These are phyloP conservation scores for Juglanconis sp. DNA, from an alignment of 2,329 filamentous ascomycete genomes.

Conservation along the genomic window DNA sequence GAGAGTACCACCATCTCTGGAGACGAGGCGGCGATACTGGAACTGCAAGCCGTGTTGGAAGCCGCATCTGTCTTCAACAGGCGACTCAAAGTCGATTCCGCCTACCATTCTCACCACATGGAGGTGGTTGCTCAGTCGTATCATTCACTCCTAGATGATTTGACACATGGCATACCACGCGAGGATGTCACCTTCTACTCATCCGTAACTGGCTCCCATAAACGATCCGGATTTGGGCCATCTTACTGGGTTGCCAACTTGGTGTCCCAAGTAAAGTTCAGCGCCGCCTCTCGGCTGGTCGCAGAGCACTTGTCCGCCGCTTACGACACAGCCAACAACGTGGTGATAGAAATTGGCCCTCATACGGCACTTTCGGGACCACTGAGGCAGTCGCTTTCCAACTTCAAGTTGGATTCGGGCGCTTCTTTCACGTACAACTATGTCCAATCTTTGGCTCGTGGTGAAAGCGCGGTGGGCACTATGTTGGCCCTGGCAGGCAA, in stretches of 20 bases:
- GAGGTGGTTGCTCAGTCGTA: slow-evolving; percentile 24
- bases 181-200: slow-evolving; percentile 1
- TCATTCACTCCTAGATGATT: not conserved
- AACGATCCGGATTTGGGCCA: not conserved
- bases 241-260: slow-evolving; percentile 31
- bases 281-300: slow-evolving; percentile 12
- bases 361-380: slow-evolving; percentile 25
- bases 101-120: slow-evolving; percentile 38
- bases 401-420: not conserved
- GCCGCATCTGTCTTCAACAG: slow-evolving; percentile 26
- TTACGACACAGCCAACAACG: not conserved
- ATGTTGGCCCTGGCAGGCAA: not conserved
- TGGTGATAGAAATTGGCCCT: slow-evolving; percentile 26
- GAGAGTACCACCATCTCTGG: slow-evolving; percentile 30
- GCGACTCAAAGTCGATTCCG: slow-evolving; percentile 30
- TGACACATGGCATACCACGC: not conserved
- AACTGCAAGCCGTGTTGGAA: slow-evolving; percentile 14
- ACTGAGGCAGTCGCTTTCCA: slow-evolving; percentile 19
- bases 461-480: not conserved
- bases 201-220: not conserved
- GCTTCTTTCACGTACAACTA: slow-evolving; percentile 1
- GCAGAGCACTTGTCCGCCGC: not conserved
- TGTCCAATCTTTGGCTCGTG: not conserved
- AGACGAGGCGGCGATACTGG: slow-evolving; percentile 25
- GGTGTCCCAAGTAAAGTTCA: slow-evolving; percentile 28